A percentile compares a stretch with the other conserved stretches of the same genome.
phyloP scores from a whole-genome alignment of 1,284 basidiomycete species.

The Pascua sp. region DNA sequence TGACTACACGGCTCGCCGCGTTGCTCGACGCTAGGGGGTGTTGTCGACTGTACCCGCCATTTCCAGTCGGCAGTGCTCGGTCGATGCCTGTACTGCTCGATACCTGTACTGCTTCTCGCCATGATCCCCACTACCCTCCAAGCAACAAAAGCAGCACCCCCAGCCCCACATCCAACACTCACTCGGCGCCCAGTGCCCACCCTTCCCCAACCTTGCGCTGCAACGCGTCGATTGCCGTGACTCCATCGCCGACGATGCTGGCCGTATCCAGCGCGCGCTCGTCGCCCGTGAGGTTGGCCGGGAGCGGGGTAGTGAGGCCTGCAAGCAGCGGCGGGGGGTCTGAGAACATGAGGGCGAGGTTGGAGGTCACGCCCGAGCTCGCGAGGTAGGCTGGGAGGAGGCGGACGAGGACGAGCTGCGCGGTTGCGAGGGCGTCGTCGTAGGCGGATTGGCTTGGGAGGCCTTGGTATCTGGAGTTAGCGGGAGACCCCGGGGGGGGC shows the following conservation, averaged over 20 bases:
- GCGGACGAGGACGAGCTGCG: constrained; percentile 30
- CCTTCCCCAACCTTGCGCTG: constrained; percentile 9
- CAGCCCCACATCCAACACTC: constrained; percentile 6
- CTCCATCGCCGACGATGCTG: constrained; percentile 22
- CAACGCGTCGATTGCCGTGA: constrained; percentile 30
- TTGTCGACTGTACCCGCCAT: no score
- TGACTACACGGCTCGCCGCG: no score
- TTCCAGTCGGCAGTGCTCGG: no score
- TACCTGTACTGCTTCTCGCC: no score
- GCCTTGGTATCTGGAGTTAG: constrained; percentile 28
- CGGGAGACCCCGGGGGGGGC: no score
- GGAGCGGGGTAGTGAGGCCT: constrained; percentile 40
- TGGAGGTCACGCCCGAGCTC: constrained; percentile 6
- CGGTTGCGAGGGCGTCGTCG: constrained; percentile 38
- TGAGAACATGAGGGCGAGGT: constrained; percentile 24
- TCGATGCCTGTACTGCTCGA: no score
- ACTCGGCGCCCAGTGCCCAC: constrained; percentile 40
- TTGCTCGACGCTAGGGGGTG: no score
- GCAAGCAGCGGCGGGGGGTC: constrained; percentile 34
- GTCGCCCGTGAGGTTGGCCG: constrained; percentile 40
- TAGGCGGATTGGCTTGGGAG: constrained; percentile 37
- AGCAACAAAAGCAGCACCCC: no score
- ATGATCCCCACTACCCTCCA: no score
- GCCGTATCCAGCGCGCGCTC: constrained; percentile 23
- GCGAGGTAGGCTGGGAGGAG: constrained; percentile 34